These are phyloP conservation scores for Fusarium tricinctum DNA, from an alignment of 2,329 filamentous ascomycete species.

Conservation along the genomic window DNA sequence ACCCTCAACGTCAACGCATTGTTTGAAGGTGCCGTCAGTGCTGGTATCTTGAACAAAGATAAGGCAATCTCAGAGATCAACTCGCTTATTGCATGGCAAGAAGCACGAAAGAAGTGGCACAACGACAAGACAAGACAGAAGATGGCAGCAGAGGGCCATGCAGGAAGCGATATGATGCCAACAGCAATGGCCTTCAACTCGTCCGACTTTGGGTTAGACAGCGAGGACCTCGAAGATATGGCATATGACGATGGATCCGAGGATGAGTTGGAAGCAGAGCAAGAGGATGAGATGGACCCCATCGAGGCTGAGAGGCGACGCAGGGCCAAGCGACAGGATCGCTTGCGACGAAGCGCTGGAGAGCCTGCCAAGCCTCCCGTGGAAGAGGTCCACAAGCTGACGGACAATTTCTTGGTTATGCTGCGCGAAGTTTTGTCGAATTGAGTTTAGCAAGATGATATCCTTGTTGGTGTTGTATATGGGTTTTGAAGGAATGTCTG, in stretches of 20 bases:
- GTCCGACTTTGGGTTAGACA: constrained; percentile 90
- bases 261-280: constrained; percentile 77
- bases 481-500: background rate
- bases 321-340: constrained; percentile 82
- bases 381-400: constrained; percentile 83
- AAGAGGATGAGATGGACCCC: constrained; percentile 85
- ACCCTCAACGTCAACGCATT: constrained; percentile 95
- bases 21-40: constrained; percentile 82
- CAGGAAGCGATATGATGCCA: constrained; percentile 63
- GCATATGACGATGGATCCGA: constrained; percentile 79
- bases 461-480: constrained; percentile 23
- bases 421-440: constrained; percentile 84
- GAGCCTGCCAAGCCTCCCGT: constrained; percentile 86
- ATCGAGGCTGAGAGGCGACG: constrained; percentile 88
- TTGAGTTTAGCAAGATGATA: constrained; percentile 57
- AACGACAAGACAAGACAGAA: constrained; percentile 98
- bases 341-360: constrained; percentile 82
- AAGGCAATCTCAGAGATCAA: constrained; percentile 86
- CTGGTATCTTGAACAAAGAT: constrained; percentile 76
- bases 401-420: constrained; percentile 85
- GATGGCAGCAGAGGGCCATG: constrained; percentile 86
- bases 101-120: constrained; percentile 97
- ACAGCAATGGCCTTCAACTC: constrained; percentile 77
- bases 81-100: constrained; percentile 90
- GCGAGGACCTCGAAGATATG: constrained; percentile 88